A percentile compares a stretch with the other conserved stretches of the same genome.
phyloP scores from a whole-genome alignment of 108 stramenopile species.

The Fistulifera pelliculosa region DNA sequence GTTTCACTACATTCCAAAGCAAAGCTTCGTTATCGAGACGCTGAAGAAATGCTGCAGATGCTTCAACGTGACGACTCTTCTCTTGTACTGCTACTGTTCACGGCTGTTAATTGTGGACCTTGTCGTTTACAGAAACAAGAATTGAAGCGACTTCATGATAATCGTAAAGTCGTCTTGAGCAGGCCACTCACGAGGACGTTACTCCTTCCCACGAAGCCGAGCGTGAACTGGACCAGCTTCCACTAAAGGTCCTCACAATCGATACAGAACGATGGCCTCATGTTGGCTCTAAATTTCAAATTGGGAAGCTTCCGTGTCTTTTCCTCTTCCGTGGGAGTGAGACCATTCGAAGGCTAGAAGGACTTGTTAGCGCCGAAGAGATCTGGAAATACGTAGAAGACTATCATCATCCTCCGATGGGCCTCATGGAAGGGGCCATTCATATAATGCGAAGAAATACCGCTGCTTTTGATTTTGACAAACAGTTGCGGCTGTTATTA shows the following conservation, averaged over 20 bases:
- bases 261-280: slow-evolving; percentile 61
- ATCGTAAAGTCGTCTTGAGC: slow-evolving; percentile 6
- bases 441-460: too few relatives aligned
- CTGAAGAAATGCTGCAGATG: slow-evolving; percentile 58
- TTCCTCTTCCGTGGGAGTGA: slow-evolving; percentile 42
- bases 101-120: slow-evolving; percentile 50
- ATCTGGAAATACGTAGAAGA: slow-evolving; percentile 8
- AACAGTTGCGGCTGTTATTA: too few relatives aligned
- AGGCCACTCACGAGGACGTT: background rate
- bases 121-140: slow-evolving; percentile 58
- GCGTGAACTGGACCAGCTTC: background rate
- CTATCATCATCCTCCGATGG: too few relatives aligned
- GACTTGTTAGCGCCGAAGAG: slow-evolving; percentile 35
- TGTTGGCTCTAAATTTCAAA: slow-evolving; percentile 45
- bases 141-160: slow-evolving; percentile 7
- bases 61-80: slow-evolving; percentile 25
- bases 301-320: slow-evolving; percentile 48
- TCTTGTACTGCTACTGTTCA: slow-evolving; percentile 40
- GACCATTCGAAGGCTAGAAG: slow-evolving; percentile 43
- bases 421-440: too few relatives aligned
- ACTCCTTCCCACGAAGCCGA: too few relatives aligned
- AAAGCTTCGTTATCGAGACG: slow-evolving; percentile 10
- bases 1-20: too few relatives aligned
- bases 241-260: slow-evolving; percentile 38
- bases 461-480: too few relatives aligned